phyloP scores from a whole-genome alignment of 352 stramenopile genomes.

The Blastocystis sp. region DNA sequence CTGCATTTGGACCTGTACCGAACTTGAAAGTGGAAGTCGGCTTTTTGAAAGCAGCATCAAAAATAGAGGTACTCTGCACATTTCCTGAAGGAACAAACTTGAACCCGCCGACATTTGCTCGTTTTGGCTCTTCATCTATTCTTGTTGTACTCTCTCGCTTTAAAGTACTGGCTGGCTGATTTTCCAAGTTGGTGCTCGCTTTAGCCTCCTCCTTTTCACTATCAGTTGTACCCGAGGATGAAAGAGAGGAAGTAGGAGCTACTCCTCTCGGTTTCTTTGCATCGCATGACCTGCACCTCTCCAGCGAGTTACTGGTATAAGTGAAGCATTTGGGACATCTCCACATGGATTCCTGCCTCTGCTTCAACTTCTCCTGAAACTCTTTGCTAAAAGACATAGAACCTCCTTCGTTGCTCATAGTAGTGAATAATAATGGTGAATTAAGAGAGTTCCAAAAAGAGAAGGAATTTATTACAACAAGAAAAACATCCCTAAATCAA shows the following conservation, averaged over 20 bases:
- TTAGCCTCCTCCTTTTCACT: neutral
- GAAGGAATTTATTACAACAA: neutral
- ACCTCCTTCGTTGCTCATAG: neutral
- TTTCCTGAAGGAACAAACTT: neutral
- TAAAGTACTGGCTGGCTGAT: neutral
- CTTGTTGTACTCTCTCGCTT: neutral
- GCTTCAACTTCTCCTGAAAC: constrained; percentile 1
- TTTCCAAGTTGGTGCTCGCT: neutral
- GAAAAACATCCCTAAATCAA: constrained; percentile 5
- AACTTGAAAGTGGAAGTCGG: neutral
- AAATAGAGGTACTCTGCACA: neutral
- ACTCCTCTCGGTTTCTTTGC: neutral
- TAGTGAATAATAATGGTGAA: neutral
- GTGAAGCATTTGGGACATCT: neutral
- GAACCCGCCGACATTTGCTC: neutral
- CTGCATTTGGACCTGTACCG: neutral
- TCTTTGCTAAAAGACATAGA: constrained; percentile 21
- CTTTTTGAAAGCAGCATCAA: neutral
- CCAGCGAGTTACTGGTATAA: neutral
- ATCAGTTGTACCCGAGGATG: neutral
- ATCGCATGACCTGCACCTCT: neutral
- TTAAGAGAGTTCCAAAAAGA: neutral
- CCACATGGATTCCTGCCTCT: neutral
- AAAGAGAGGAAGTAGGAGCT: neutral
- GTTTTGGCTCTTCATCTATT: neutral